Percentiles rank a stretch among this genome's conserved stretches.
Conservation (phyloP, 352 stramenopile species). For the Globisporangium acanthophoron region DNA sequence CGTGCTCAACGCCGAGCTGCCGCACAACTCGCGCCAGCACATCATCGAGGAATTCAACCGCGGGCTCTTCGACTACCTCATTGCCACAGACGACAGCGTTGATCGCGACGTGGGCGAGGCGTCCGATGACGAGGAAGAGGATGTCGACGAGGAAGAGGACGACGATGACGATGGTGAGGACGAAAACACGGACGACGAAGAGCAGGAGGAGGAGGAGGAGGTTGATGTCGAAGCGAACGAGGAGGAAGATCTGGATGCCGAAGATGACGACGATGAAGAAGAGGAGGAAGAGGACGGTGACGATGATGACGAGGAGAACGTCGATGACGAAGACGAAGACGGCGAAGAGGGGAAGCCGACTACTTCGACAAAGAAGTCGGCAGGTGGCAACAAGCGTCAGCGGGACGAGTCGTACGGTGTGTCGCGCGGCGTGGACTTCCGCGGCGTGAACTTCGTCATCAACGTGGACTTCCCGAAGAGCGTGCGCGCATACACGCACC, state of each 20-base stretch:
- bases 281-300: conserved; percentile 71
- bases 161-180: conserved; percentile 34
- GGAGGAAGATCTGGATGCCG: conserved; percentile 28
- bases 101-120: conserved; percentile 73
- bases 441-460: conserved; percentile 97
- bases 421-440: conserved; percentile 97
- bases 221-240: conserved; percentile 31
- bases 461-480: conserved; percentile 98
- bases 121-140: conserved; percentile 62
- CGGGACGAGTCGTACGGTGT: conserved; percentile 94
- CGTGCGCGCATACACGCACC: conserved; percentile 95
- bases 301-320: conserved; percentile 17
- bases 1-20: conserved; percentile 98
- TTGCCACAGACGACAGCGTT: conserved; percentile 97
- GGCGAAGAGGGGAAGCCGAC: conserved; percentile 19
- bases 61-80: conserved; percentile 99
- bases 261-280: conserved; percentile 35
- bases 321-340: conserved; percentile 27
- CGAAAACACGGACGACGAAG: conserved; percentile 32
- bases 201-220: conserved; percentile 42
- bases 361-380: conserved; percentile 16
- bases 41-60: conserved; percentile 94
- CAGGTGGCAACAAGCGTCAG: conserved; percentile 44
- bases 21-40: conserved; percentile 96
- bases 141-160: conserved; percentile 60